Percentiles rank a stretch among this genome's conserved stretches.
phyloP scores from a whole-genome alignment of 768 basidiomycete genomes.

The Boletus insuetus region DNA sequence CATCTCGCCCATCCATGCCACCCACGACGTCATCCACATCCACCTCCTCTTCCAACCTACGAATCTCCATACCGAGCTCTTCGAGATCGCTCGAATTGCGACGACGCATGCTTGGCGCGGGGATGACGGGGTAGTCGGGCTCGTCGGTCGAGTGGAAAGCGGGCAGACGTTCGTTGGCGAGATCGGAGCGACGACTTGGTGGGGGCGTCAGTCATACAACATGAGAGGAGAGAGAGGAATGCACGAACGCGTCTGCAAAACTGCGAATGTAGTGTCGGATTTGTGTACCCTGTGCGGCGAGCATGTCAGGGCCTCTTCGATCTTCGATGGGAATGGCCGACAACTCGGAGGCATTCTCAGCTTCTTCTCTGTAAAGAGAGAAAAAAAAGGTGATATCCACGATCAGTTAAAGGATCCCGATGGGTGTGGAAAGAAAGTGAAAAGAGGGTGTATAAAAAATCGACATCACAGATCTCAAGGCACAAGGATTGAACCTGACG shows the following conservation, averaged over 20 bases:
- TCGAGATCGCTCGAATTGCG: conserved; percentile 41
- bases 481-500: no score
- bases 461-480: no score
- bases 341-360: conserved; percentile 76
- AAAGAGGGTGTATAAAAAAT: no score
- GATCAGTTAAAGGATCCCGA: background rate
- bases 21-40: conserved; percentile 34
- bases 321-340: conserved; percentile 34
- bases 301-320: conserved; percentile 48
- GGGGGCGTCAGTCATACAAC: background rate
- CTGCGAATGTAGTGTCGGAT: conserved; percentile 60
- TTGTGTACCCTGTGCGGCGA: conserved; percentile 60
- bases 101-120: conserved; percentile 62
- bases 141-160: conserved; percentile 40
- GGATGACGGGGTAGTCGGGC: conserved; percentile 44
- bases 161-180: conserved; percentile 74
- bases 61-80: conserved; percentile 62
- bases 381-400: background rate
- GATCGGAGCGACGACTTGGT: conserved; percentile 64
- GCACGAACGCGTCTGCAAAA: conserved; percentile 74
- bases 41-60: conserved; percentile 56
- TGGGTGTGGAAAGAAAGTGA: background rate
- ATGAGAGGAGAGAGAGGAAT: background rate
- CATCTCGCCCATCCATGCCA: conserved; percentile 20
- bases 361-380: conserved; percentile 55